Evolutionary conservation across 2,329 filamentous ascomycete genomes (phyloP), one percentile per base, ranked within the genome.

Genomic region (Parastagonospora nodorum): DNA sequence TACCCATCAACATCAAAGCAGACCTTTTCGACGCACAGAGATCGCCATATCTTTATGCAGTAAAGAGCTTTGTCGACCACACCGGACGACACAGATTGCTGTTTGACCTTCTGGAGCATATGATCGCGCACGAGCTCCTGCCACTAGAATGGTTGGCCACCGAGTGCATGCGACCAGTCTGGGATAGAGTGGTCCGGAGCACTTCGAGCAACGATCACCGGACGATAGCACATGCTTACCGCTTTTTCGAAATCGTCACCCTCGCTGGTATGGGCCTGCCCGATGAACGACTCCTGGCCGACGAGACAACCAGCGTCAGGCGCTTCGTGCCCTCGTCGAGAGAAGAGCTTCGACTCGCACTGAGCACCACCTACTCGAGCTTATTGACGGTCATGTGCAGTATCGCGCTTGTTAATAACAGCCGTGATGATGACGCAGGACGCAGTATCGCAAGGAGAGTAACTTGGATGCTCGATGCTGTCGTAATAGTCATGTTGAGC

Each of bases 61-160:
- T 66, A 16, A 64, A 66, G 19, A 49, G 41, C 4, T 73, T 70
- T 45, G 69, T 68, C 6, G 53, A 63, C 6, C 53, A 52, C 38
- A 67, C 65, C 5, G 59, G 67, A n/a, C 64, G 69, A 9, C 48
- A 66, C 50, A 58, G 64, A 14, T 66, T 74, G 15, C 57, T 74
- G 4, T 74, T 69, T 48, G 66, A 71, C n/a, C 39, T 68, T 2
- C 49, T 75, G 2, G 64, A 67, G 37, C 61, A 64, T 31, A 63
- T 75, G 63, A 51, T 76, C 12, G 64, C 63, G 9, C 55, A 69
- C 38, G 66, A 71, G 31, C 60, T 69, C 10, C 45, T 75, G 8
- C 72, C 71, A 2, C 43, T 75, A 8, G 72, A 74, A 45, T 75
- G 74, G 74, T 53, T 75, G 12, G 72, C 73, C 2, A 74, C 73